Evolutionary conservation across 176 grass and related monocot genomes (phyloP), one percentile per base, ranked within the genome.

Genomic region (Lolium perenne): DNA sequence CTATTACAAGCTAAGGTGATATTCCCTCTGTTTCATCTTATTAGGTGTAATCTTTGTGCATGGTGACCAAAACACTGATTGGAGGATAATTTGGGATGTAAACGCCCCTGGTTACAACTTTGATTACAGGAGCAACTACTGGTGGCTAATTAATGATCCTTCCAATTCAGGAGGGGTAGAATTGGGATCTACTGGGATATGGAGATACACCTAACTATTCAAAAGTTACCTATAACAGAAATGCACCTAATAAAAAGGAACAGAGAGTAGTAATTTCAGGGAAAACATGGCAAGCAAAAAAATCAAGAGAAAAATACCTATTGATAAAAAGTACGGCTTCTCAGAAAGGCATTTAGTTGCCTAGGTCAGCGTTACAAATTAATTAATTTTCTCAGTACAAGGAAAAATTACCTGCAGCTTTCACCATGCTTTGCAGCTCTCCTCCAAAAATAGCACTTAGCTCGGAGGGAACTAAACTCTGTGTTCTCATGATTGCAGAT

Each of bases 391-490:
- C 55, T 83, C 12, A 40, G 66, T 20, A 87, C 16, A 87, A 59
- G 16, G 66, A 63, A 85, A 25, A 76, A 40, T 56, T 91, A 99
- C 97, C 93, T 88, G 46, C n/a, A 83, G 97, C 92, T 85, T 99
- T 99, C 53, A 99, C 92, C 61, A 87, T 59, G 29, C 97, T 99
- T 87, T 84, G 93, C 47, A 95, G 87, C 83, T 99, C 87, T 53
- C 97, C 97, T 43, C 97, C 97, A 90, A 99, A 99, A 86, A 99
- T 99, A 86, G 82, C 88, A 92, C 86, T 99, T 86, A 99, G 74
- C 80, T 91, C 90, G 4, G 97, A 99, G 67, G 94, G 94, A 45
- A 91, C 50, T 76, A 99, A 94, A 72, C 79, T 99, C 82, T 99
- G 97, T 74, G 92, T 96, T 86, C 97, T 95, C 79, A 90, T 88